Conservation (phyloP, 1,284 basidiomycete genomes). For the Erythrobasidium hasegawianum region DNA sequence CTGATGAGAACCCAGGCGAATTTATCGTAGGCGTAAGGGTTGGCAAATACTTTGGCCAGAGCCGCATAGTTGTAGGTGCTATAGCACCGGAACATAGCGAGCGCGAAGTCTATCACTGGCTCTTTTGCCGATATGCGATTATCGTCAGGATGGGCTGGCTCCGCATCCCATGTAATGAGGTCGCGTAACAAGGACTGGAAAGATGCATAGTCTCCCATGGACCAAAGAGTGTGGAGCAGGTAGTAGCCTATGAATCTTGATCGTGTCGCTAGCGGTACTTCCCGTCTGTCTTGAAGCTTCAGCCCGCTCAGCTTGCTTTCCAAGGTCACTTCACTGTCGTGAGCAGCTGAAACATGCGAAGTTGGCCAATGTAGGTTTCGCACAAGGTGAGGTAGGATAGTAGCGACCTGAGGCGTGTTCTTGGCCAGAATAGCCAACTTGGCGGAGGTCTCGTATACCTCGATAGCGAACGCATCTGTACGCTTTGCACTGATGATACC, state of each 20-base stretch:
- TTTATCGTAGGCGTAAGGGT: slow-evolving; percentile 17
- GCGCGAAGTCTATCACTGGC: slow-evolving; percentile 6
- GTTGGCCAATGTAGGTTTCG: slow-evolving; percentile 17
- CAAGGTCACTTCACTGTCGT: not conserved
- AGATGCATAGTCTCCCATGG: slow-evolving; percentile 8
- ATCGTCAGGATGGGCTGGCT: too few relatives aligned
- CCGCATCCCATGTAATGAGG: not conserved
- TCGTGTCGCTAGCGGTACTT: slow-evolving; percentile 1
- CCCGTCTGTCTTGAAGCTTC: not conserved
- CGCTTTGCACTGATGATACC: slow-evolving; percentile 35
- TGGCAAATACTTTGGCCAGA: slow-evolving; percentile 7
- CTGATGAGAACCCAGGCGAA: slow-evolving; percentile 27
- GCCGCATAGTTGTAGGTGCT: slow-evolving; percentile 19
- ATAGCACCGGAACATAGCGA: slow-evolving; percentile 10
- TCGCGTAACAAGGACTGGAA: slow-evolving; percentile 18
- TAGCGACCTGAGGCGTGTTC: slow-evolving; percentile 27
- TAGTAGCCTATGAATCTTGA: slow-evolving; percentile 25
- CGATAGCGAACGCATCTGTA: slow-evolving; percentile 35
- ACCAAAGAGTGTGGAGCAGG: slow-evolving; percentile 24
- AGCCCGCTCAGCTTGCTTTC: slow-evolving; percentile 8
- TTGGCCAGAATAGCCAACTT: slow-evolving; percentile 28
- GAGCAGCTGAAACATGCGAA: not conserved
- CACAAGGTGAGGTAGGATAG: slow-evolving; percentile 30
- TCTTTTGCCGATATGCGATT: not conserved
- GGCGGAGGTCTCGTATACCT: slow-evolving; percentile 37